Evolutionary conservation across 306 rosid species (phyloP), one percentile per base, ranked within the genome.

Genomic region (Begonia fuchsioides): DNA sequence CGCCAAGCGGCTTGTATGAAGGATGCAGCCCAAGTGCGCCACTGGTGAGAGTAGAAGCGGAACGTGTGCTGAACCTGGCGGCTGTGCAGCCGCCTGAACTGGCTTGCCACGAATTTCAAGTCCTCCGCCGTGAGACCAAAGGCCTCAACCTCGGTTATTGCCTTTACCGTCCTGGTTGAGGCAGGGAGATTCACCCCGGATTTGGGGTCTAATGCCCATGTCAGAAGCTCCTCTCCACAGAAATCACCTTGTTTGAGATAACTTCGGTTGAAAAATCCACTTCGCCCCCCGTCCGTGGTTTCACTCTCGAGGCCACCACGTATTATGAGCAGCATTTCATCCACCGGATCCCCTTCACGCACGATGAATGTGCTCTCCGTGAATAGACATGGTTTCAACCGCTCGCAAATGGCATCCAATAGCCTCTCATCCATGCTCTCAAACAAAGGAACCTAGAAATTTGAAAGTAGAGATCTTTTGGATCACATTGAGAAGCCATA

Each of bases 1-100:
- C 94, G 97, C 97, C 97, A 84, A 16, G 97, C 95, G 5, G 97
- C 97, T 81, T 90, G 97, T 71, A 90, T 84, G 70, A 90, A 90
- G 82, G 93, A 76, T 18, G 97, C 97, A 46, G 95, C 97, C 97
- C 97, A 90, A 39, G 95, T 81, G 64, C 95, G 72, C 97, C 97
- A 90, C 60, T 90, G 97, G 43, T 90, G 97, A 0, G 97, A 90
- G 71, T 84, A 90, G 71, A 88, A 83, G 3, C 97, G 93, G 73
- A 90, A 84, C 47, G 97, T 90, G 65, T 90, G 97, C 67, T 84
- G 97, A 61, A 90, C 95, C 74, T 90, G 97, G 58, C 97, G 70
- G 45, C 97, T 84, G 67, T 90, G 97, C 71, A 90, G 97, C 52
- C 97, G 83, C 73, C 97, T 71, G 71, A 90, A 90, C 71, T 84